Evolutionary conservation across 495 filamentous ascomycete genomes (phyloP).

Genomic region (Monascus purpureus): DNA sequence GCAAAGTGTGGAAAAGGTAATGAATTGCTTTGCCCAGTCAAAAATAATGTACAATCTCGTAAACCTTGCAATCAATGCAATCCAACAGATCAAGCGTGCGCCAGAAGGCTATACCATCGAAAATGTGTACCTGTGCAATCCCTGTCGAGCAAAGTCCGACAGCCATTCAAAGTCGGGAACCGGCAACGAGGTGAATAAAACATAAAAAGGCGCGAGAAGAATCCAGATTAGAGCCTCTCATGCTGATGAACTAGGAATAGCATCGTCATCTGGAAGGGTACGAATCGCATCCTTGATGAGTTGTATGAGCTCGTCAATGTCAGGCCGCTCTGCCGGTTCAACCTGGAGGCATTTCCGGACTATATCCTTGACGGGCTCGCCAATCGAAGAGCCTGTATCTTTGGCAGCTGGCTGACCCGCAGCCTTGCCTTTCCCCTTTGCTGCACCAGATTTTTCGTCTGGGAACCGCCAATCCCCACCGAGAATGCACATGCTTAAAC

Average conservation of each 20-base stretch:
- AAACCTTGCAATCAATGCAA: no score
- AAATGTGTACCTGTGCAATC: no score
- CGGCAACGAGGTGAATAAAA: no score
- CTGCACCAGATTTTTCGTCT: constrained; percentile 51
- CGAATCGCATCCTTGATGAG: constrained; percentile 65
- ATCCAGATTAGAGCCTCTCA: no score
- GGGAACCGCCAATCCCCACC: constrained; percentile 91
- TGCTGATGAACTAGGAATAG: constrained; percentile 15
- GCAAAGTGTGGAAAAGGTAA: neutral
- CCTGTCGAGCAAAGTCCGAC: no score
- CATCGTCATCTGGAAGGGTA: constrained; percentile 58
- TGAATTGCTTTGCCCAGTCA: neutral
- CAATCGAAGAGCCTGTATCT: constrained; percentile 35
- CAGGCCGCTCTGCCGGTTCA: constrained; percentile 82
- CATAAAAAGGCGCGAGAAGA: no score
- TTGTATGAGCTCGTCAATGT: constrained; percentile 76
- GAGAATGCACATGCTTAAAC: constrained; percentile 77
- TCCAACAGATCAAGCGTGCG: no score
- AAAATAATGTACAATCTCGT: neutral
- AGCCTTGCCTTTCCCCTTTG: constrained; percentile 41
- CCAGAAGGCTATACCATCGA: no score
- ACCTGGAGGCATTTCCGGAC: constrained; percentile 80
- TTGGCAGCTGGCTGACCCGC: constrained; percentile 16
- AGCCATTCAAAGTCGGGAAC: no score
- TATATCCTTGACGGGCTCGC: constrained; percentile 66